Base-by-base conservation (phyloP, 2,329 filamentous ascomycete species). In the Aspergillus flavus region DNA sequence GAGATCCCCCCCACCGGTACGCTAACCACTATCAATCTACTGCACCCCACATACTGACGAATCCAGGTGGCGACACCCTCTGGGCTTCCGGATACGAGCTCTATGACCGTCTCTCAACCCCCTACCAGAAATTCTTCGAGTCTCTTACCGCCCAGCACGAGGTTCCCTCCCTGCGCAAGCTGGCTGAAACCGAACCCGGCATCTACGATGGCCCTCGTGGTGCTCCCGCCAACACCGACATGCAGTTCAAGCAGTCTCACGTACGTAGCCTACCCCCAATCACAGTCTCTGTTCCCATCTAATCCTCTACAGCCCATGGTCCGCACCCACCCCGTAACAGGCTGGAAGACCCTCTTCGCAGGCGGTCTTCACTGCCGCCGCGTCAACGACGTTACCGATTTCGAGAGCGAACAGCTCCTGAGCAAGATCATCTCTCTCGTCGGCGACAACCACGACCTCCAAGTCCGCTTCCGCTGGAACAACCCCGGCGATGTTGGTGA, bases 21-120 rank as follows among this genome's bases (percentile, higher is more conserved):
- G 39, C 39, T 41, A 41, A 7, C 39, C 39, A 41, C 16, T 41
- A 41, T 3, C 19, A 10, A 41, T n/a, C 12, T 41, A 7, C 16
- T n/a, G 39, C 39, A n/a, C 19, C 14, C 16, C 19, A 41, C 14
- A 9, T 2, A 41, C 39, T 41, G 39, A 41, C 39, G 3, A 7
- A 41, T 41, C 12, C 6, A 41, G 39, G 26, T 21, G 16, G n/a
- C 67, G 77, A 81, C 62, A 81, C 78, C 6, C 67, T 80, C 7
- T 80, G 76, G 77, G 78, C 78, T 2, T 79, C 76, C 3, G 77
- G 74, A 21, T 80, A 79, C 62, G 75, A 79, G 64, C 66, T 75
- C 6, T 79, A 79, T 63, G 79, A 79, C 67, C 75, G 77, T n/a
- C 74, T 72, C 68, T 76, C 70, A 63, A 69, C 62, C 70, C 73